phyloP scores from a whole-genome alignment of 139 green algal genomes.

The Chlamydomonas sphaeroides region DNA sequence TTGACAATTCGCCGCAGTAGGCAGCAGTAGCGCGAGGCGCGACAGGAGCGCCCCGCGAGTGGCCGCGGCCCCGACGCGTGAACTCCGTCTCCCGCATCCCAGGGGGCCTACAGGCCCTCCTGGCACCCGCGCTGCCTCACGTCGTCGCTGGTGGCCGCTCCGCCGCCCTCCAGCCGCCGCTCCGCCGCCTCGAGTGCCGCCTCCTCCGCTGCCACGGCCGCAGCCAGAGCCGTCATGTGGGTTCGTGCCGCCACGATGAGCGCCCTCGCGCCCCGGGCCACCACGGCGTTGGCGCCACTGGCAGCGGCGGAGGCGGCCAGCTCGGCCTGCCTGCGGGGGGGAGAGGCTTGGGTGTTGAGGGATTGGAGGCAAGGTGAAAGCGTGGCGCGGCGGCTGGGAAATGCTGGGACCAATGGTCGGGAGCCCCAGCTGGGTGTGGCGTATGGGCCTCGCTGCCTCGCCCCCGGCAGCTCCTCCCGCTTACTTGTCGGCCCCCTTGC shows the following conservation, averaged over 20 bases:
- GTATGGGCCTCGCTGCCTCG: too few species aligned
- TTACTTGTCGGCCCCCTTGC: conserved; percentile 10
- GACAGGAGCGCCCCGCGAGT: too few species aligned
- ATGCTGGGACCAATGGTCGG: too few species aligned
- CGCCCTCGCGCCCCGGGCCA: conserved; percentile 2
- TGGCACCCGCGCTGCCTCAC: not conserved
- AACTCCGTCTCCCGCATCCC: too few species aligned
- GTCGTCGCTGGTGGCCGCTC: not conserved
- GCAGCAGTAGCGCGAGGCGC: too few species aligned
- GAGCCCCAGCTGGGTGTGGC: too few species aligned
- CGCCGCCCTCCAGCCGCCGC: not conserved
- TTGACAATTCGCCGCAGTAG: too few species aligned
- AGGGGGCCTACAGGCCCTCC: too few species aligned
- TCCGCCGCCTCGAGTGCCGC: conserved; percentile 5
- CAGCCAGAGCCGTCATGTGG: conserved; percentile 13
- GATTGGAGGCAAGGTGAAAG: too few species aligned
- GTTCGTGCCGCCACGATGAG: conserved; percentile 6
- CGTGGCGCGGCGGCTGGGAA: too few species aligned
- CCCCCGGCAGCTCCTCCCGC: not conserved
- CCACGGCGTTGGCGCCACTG: conserved; percentile 3
- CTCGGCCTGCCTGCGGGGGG: not conserved
- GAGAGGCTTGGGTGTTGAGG: too few species aligned
- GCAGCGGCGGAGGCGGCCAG: not conserved
- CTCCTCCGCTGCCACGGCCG: conserved; percentile 2
- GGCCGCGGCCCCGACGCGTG: too few species aligned